Evolutionary conservation across 2,329 filamentous ascomycete species (phyloP).

Genomic region (Lasiodiplodia sp.): DNA sequence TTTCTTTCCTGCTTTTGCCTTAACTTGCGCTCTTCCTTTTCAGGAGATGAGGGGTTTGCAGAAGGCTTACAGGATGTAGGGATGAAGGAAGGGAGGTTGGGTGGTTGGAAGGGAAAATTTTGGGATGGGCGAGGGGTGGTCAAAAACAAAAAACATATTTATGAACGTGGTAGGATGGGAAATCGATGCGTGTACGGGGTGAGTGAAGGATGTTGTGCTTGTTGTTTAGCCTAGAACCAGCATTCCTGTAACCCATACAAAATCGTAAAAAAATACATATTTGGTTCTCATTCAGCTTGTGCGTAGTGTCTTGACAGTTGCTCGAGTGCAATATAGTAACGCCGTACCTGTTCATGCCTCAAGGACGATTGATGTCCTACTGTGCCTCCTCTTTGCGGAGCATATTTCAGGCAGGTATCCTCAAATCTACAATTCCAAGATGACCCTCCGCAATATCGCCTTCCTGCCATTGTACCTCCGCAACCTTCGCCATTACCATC

Average conservation of each 20-base stretch:
- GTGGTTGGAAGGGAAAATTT: neutral
- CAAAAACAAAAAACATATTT: neutral
- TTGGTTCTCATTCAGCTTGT: neutral
- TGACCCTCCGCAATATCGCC: neutral
- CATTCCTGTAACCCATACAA: neutral
- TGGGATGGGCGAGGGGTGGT: neutral
- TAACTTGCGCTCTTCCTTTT: neutral
- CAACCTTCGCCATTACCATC: neutral
- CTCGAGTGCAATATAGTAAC: neutral
- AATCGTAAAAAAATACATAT: neutral
- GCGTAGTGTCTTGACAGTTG: neutral
- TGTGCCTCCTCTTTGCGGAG: neutral
- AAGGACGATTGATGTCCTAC: neutral
- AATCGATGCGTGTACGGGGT: neutral
- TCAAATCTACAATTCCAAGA: neutral
- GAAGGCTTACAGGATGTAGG: neutral
- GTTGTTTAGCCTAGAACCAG: neutral
- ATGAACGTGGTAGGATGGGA: neutral
- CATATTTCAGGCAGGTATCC: neutral
- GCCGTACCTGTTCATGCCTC: neutral
- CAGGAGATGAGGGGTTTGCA: neutral
- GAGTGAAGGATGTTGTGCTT: neutral
- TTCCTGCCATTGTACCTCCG: too few relatives aligned
- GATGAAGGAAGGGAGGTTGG: neutral
- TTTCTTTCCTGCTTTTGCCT: conserved; percentile 3